phyloP scores from a whole-genome alignment of 441 rosid species.

The Mallotus japonicus region DNA sequence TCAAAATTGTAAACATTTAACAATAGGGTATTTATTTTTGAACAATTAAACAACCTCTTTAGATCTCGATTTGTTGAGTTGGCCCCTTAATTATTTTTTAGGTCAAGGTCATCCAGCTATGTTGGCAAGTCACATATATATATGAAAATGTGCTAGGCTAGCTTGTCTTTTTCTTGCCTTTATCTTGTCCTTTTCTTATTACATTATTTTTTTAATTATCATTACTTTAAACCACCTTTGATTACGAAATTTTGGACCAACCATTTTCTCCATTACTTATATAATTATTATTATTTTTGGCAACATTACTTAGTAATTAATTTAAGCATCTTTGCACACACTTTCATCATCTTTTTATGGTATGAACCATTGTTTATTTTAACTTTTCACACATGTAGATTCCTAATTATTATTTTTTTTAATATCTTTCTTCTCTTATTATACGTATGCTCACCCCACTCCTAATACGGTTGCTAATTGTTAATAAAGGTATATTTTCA shows the following conservation, averaged over 20 bases:
- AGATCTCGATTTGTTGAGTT: conserved; percentile 5
- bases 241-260: neutral
- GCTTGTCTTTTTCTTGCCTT: neutral
- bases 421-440: neutral
- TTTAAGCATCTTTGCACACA: neutral
- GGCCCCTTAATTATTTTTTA: neutral
- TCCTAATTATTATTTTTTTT: neutral
- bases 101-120: neutral
- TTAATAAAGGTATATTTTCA: too few relatives aligned
- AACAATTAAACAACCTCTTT: neutral
- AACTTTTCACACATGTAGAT: neutral
- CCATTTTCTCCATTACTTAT: neutral
- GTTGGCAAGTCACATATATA: neutral
- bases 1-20: neutral
- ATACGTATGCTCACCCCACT: neutral
- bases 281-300: too few relatives aligned
- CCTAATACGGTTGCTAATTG: neutral
- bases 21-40: neutral
- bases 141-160: neutral
- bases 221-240: too few relatives aligned
- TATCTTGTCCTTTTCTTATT: conserved; percentile 3
- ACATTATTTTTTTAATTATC: too few relatives aligned
- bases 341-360: neutral
- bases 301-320: neutral
- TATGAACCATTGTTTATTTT: neutral